phyloP scores from a whole-genome alignment of 768 basidiomycete species.

The Dacryopinax spathularia region DNA sequence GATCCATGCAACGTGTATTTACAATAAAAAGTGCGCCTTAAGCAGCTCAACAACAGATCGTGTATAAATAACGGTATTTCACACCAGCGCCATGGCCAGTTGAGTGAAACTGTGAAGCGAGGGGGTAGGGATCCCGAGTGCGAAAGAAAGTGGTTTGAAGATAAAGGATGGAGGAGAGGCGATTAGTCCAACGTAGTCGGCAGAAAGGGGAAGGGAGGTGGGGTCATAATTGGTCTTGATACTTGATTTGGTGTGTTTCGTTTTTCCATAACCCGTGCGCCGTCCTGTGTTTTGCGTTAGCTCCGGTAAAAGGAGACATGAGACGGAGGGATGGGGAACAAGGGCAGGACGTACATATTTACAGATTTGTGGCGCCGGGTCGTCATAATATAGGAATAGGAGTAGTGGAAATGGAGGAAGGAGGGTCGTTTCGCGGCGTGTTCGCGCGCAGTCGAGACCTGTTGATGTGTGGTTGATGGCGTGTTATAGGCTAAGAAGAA shows the following conservation, averaged over 20 bases:
- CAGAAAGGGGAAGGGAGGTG: background rate
- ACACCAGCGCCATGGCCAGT: background rate
- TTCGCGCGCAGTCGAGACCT: too few relatives aligned
- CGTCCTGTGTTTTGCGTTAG: background rate
- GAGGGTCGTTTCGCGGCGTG: background rate
- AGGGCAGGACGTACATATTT: background rate
- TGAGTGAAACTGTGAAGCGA: background rate
- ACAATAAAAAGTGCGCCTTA: background rate
- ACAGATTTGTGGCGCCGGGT: background rate
- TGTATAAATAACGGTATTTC: background rate
- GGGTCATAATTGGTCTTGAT: background rate
- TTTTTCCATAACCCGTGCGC: background rate
- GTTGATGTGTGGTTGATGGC: background rate
- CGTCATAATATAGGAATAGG: background rate
- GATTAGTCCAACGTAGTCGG: background rate
- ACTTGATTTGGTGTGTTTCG: constrained; percentile 1
- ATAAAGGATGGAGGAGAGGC: background rate
- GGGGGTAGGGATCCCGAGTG: background rate
- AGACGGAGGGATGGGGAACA: background rate
- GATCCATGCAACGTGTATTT: constrained; percentile 2
- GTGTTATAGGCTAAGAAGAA: too few relatives aligned
- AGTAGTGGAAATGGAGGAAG: background rate
- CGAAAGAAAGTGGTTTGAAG: background rate
- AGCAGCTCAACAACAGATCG: background rate
- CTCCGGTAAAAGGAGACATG: too few relatives aligned